Conservation (phyloP, 768 basidiomycete species). For the Sarcomyxa edulis region DNA sequence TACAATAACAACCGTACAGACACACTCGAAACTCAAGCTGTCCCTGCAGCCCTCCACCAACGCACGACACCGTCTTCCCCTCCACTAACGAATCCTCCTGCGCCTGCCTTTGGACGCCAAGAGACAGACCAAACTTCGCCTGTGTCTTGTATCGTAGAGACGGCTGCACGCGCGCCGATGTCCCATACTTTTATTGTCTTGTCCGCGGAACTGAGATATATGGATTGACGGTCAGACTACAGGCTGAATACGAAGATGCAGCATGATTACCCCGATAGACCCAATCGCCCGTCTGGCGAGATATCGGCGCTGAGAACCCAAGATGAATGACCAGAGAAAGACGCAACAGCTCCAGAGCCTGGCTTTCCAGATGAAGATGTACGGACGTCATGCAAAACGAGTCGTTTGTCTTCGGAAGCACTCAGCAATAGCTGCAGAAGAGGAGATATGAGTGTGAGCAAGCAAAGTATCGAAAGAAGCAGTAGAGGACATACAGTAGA, state of each 20-base stretch:
- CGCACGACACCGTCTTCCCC: conserved; percentile 70
- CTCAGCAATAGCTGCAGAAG: conserved; percentile 68
- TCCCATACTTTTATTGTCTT: conserved; percentile 89
- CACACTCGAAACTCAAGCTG: conserved; percentile 10
- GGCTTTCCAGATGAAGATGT: conserved; percentile 47
- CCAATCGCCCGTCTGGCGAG: conserved; percentile 75
- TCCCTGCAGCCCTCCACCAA: conserved; percentile 76
- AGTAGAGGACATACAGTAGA: conserved; percentile 65
- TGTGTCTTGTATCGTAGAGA: conserved; percentile 72
- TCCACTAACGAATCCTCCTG: conserved; percentile 68
- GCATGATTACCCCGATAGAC: conserved; percentile 66
- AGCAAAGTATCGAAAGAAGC: conserved; percentile 6
- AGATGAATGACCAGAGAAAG: conserved; percentile 82
- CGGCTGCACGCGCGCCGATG: conserved; percentile 63
- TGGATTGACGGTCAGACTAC: conserved; percentile 2
- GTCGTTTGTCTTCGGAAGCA: conserved; percentile 89
- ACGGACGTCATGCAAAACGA: conserved; percentile 87
- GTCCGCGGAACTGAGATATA: conserved; percentile 62
- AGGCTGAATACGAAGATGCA: conserved; percentile 1
- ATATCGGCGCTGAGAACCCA: conserved; percentile 87
- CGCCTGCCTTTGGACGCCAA: conserved; percentile 64
- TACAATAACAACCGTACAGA: too few species aligned
- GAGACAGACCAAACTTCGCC: conserved; percentile 84
- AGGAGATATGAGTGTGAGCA: not conserved
- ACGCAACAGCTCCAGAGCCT: conserved; percentile 64